Evolutionary conservation across 83 land plant genomes (phyloP).

Genomic region (Isoetes engelmannii): DNA sequence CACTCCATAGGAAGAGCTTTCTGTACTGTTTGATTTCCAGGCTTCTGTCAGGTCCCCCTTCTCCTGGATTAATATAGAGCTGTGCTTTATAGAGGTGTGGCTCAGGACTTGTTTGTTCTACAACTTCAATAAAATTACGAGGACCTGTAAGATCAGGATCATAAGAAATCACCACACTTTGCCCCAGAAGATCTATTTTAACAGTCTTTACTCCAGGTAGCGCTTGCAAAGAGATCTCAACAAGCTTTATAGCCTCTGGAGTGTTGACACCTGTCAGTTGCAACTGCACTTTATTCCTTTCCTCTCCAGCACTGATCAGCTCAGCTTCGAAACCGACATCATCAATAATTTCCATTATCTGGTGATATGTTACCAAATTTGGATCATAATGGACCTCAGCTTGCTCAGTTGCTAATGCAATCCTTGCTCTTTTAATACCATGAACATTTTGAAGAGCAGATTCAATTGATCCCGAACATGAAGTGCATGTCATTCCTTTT

Average conservation of each 20-base stretch:
- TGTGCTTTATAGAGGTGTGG: slow-evolving; percentile 47
- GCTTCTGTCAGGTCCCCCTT: slow-evolving; percentile 50
- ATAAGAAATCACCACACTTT: slow-evolving; percentile 47
- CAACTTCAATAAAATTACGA: slow-evolving; percentile 58
- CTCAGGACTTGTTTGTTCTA: slow-evolving; percentile 46
- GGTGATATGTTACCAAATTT: slow-evolving; percentile 31
- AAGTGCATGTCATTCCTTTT: slow-evolving; percentile 92
- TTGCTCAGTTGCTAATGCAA: slow-evolving; percentile 83
- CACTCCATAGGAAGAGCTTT: slow-evolving; percentile 70
- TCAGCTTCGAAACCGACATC: slow-evolving; percentile 84
- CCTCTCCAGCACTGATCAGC: slow-evolving; percentile 60
- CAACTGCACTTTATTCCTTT: slow-evolving; percentile 58
- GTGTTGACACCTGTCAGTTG: slow-evolving; percentile 55
- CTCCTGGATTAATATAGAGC: slow-evolving; percentile 40
- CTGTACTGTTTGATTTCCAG: slow-evolving; percentile 46
- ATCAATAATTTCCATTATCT: slow-evolving; percentile 43
- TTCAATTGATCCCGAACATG: slow-evolving; percentile 78
- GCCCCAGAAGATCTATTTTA: slow-evolving; percentile 41
- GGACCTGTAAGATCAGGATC: slow-evolving; percentile 89
- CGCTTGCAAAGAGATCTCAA: slow-evolving; percentile 46
- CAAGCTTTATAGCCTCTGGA: slow-evolving; percentile 34
- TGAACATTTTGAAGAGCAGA: slow-evolving; percentile 43
- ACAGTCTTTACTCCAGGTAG: slow-evolving; percentile 66
- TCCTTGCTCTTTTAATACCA: slow-evolving; percentile 77
- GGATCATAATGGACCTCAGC: slow-evolving; percentile 78